Base-by-base conservation (phyloP, 208 protist genomes). In the Spongospora subterranea region DNA sequence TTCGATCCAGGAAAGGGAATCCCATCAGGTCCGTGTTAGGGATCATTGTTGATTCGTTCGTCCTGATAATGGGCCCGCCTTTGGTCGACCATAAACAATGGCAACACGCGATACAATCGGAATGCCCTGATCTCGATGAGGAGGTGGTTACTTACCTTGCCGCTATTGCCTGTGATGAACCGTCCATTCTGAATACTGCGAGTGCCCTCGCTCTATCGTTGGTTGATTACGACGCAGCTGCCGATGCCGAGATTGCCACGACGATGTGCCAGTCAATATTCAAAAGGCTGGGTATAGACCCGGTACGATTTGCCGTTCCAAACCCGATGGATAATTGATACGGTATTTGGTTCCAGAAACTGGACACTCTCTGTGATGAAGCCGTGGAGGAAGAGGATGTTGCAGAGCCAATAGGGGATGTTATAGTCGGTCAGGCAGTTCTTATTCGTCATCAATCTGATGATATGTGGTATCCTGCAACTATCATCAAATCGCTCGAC, bases 51-150 rank as follows among this genome's bases (percentile, higher is more conserved):
- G n/a, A n/a, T n/a, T n/a, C n/a, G n/a, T n/a, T n/a, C n/a, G n/a
- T n/a, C n/a, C n/a, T n/a, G n/a, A n/a, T n/a, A n/a, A 60, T 60
- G 50, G 50, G 50, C 24, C 50, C 50, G 50, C 13, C 24, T 24
- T 24, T 24, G 6, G 13, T 29, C 24, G 24, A 60, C 50, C 50
- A 60, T 60, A 6, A 60, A 60, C 50, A 60, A 60, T 60, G 50
- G 50, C 13, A 29, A 29, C 6, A 60, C 13, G 24, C 71, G 17
- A 82, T 82, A 82, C 17, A 6, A 43, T 20, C 6, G 71, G 17
- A 35, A 20, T 82, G 71, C 71, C 71, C 71, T 20, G 71, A 82
- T 82, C 71, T 82, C n/a, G 71, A 82, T n/a, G n/a, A 6, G 17
- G 71, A 35, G 35, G 35, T 82, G 17, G 71, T 82, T 43, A 43